These are phyloP conservation scores for Lentinula sp. DNA, from an alignment of 768 basidiomycete species.

Conservation along the genomic window DNA sequence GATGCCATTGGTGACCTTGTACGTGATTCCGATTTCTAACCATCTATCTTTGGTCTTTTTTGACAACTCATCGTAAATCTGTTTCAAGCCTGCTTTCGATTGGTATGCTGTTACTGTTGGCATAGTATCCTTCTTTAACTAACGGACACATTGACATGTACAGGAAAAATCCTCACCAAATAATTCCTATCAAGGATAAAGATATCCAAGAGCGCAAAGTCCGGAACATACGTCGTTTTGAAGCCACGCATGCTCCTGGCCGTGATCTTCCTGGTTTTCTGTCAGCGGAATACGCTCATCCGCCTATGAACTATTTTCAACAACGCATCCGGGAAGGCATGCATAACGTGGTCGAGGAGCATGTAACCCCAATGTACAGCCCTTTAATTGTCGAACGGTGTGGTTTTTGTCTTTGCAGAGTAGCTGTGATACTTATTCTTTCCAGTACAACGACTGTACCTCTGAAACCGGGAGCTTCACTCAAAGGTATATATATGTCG, in stretches of 20 bases:
- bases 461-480: slow-evolving; percentile 41
- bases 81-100: slow-evolving; percentile 55
- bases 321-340: slow-evolving; percentile 20
- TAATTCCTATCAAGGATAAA: slow-evolving; percentile 23
- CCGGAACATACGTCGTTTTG: slow-evolving; percentile 19
- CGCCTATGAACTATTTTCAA: slow-evolving; percentile 44
- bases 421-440: neutral
- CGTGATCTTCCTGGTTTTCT: slow-evolving; percentile 37
- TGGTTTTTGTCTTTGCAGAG: slow-evolving; percentile 6
- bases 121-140: neutral
- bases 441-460: slow-evolving; percentile 51
- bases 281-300: slow-evolving; percentile 32
- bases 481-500: slow-evolving; percentile 32
- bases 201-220: slow-evolving; percentile 26
- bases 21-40: slow-evolving; percentile 18
- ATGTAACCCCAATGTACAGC: slow-evolving; percentile 46
- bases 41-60: neutral
- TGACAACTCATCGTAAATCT: slow-evolving; percentile 4
- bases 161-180: slow-evolving; percentile 55
- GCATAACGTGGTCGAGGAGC: slow-evolving; percentile 37
- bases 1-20: slow-evolving; percentile 71
- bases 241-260: slow-evolving; percentile 15
- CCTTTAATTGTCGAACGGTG: slow-evolving; percentile 46
- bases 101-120: slow-evolving; percentile 39
- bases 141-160: slow-evolving; percentile 1